Evolutionary conservation across 306 rosid genomes (phyloP).

Genomic region (Glycine latifolia): DNA sequence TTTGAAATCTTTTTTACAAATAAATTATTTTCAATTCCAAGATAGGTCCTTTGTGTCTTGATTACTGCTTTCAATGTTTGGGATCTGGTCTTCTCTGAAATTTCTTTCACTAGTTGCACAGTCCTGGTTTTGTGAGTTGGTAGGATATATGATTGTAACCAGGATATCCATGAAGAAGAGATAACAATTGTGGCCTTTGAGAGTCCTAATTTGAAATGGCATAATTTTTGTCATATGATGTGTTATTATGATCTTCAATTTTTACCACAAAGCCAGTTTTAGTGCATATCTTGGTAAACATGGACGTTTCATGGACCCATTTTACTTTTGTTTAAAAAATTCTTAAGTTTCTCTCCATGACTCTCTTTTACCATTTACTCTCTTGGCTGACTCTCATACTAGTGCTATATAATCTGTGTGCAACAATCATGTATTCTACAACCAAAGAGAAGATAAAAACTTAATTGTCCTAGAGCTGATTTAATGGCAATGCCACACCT

Average conservation of each 20-base stretch:
- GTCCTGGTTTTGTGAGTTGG: conserved; percentile 2
- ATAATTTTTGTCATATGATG: neutral
- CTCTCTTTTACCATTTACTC: neutral
- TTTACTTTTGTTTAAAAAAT: neutral
- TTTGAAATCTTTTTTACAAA: neutral
- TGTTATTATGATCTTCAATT: neutral
- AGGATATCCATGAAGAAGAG: neutral
- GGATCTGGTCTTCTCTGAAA: neutral
- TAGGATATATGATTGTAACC: neutral
- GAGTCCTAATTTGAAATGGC: neutral
- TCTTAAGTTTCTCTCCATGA: neutral
- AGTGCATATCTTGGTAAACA: neutral
- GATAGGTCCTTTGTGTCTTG: conserved; percentile 6
- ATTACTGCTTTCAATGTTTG: neutral
- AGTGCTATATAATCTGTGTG: neutral
- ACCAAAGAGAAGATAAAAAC: neutral
- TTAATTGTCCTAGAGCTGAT: neutral
- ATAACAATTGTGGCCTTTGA: neutral
- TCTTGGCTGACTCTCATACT: neutral
- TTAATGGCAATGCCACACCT: neutral
- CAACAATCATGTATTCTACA: neutral
- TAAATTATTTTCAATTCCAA: neutral
- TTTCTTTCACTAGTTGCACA: neutral
- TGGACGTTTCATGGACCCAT: neutral
- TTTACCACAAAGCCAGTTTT: neutral